Base-by-base conservation (phyloP, 805 yeast species). In the Yarrowia sp. region DNA sequence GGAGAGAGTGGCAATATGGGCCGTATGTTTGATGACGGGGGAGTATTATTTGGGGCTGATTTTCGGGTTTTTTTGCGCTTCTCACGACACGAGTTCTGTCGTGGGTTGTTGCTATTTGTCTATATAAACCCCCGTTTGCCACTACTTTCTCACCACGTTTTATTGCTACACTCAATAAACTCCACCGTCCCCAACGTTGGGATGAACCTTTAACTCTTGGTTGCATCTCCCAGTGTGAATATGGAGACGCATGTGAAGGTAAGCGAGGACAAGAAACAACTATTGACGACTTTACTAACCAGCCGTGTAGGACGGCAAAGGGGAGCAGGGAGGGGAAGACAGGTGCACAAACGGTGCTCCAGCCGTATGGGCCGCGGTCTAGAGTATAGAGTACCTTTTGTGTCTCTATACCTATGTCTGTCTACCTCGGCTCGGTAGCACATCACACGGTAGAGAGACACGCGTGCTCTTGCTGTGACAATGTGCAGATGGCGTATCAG, bases 181-280 rank as follows among this genome's bases (percentile, higher is more conserved):
- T 51, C 58, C 32, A 35, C 58, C 58, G 58, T 51, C 58, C 58
- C 58, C 58, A 51, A 51, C 58, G 58, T 51, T 51, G 58, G 58
- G 58, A 51, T 24, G 30, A 51, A 22, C 41, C 58, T 51, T 51
- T 30, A n/a, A 17, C 56, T 12, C 24, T n/a, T 33, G 41, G 58
- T 22, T 33, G 58, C 41, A 22, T 51, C 28, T 19, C 14, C 32
- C 30, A 33, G 58, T 51, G 58, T 51, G 58, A 51, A 51, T 51
- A 51, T 22, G 16, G 46, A 24, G 26, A 35, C 41, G 58, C 58
- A 51, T 51, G 58, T 51, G 58, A 51, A 51, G 58, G 58, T 35
- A 51, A 51, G 58, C 58, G 58, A 51, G 41, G 21, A 14, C 11
- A 16, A 10, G 48, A 43, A 12, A 14, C 11, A 14, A 12, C n/a